phyloP scores from a whole-genome alignment of 306 rosid genomes.

The Casuarina glauca region DNA sequence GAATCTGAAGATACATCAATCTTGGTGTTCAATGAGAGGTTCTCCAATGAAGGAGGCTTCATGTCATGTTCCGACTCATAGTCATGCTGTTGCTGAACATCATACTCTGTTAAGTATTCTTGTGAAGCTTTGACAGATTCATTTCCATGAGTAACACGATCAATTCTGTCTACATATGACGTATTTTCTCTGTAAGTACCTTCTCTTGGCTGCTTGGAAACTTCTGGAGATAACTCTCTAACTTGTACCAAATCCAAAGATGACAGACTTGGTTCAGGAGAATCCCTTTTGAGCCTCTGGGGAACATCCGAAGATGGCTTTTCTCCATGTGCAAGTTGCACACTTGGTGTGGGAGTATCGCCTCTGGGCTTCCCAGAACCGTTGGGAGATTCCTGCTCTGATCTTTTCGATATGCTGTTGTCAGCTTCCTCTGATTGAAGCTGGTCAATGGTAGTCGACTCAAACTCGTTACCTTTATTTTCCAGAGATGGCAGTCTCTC shows the following conservation, averaged over 20 bases:
- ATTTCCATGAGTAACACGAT: conserved; percentile 39
- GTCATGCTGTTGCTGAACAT: conserved; percentile 32
- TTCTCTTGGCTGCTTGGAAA: conserved; percentile 31
- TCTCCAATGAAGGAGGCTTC: conserved; percentile 42
- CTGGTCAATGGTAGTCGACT: conserved; percentile 26
- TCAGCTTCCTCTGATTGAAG: conserved; percentile 41
- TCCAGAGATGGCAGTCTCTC: conserved; percentile 25
- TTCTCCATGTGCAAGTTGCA: conserved; percentile 21
- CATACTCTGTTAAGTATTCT: conserved; percentile 42
- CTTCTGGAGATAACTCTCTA: conserved; percentile 37
- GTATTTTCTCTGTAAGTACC: conserved; percentile 28
- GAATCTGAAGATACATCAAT: conserved; percentile 37
- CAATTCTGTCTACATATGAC: conserved; percentile 35
- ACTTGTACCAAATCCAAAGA: conserved; percentile 37
- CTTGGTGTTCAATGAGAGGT: conserved; percentile 36
- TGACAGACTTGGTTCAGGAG: conserved; percentile 26
- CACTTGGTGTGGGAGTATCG: conserved; percentile 24
- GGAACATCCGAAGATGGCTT: conserved; percentile 16
- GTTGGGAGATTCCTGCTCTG: conserved; percentile 27
- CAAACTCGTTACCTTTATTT: conserved; percentile 24
- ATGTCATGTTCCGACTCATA: conserved; percentile 42
- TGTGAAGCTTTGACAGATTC: conserved; percentile 36
- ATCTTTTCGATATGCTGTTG: conserved; percentile 31
- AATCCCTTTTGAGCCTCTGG: conserved; percentile 14
- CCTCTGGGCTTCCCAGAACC: conserved; percentile 43